Evolutionary conservation across 768 basidiomycete species (phyloP), one percentile per base, ranked within the genome.

Genomic region (Cantharellus anzutake): DNA sequence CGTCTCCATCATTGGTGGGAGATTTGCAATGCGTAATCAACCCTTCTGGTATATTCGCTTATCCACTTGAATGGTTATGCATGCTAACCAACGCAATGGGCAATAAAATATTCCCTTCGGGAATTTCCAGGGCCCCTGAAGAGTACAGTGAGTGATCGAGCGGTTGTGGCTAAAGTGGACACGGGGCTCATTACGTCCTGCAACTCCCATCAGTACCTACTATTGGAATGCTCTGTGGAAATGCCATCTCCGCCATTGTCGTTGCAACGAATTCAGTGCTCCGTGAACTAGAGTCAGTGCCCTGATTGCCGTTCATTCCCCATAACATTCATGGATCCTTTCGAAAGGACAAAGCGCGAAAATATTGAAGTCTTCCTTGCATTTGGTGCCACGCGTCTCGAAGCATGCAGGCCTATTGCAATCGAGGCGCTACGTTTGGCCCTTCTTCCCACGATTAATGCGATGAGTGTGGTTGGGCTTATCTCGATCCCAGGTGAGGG

Each of bases 361-460:
- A 90, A 86, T 67, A 77, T 89, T 1, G 91, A 94, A 68, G 83
- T 80, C 41, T 84, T 86, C 63, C 80, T 93, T 35, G 83, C 89
- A 0, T 87, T 89, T 61, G 90, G 90, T 1, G 91, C 88, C 0
- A 81, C 84, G 0, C 75, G 89, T 14, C 78, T 83, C 63, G 90
- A 91, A 68, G 91, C 89, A 0, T 89, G 84, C 66, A 76, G 78
- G 60, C 88, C 89, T 0, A 77, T 93, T 51, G 84, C 80, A 0
- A 76, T 78, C 2, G 84, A 89, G 57, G 87, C 85, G 0, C 76
- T 93, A n/a, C 78, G 81, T 53, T 73, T 90, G 35, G 83, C 89
- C 0, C 72, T 93, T 3, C 80, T 84, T 3, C 91, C 86, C 0
- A 83, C 80, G 3, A 81, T 93, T 65, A 93, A 85, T 65, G 81